A percentile compares a stretch with the other conserved stretches of the same genome.
Evolutionary conservation across 371 early-diverging fungal genomes (phyloP).

Genomic region (Mortierella sp.): DNA sequence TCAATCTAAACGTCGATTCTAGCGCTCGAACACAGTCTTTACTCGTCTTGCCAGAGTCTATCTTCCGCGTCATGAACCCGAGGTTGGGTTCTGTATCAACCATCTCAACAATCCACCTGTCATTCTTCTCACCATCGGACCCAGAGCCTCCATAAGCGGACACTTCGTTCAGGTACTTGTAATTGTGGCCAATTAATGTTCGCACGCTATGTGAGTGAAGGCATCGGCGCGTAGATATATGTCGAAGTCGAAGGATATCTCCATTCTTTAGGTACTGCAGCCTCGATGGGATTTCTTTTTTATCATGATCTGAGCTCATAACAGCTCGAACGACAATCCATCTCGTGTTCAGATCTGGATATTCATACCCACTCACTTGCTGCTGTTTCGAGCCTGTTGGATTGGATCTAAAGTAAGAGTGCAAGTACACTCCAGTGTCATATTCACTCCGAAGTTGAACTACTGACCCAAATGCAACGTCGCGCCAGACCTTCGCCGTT

Average conservation of each 20-base stretch:
- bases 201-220: conserved; percentile 28
- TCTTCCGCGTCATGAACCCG: background rate
- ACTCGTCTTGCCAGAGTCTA: background rate
- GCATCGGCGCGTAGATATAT: conserved; percentile 29
- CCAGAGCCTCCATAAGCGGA: conserved; percentile 9
- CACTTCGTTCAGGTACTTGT: conserved; percentile 16
- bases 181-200: background rate
- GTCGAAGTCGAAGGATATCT: conserved; percentile 23
- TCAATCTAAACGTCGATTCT: conserved; percentile 22
- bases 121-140: conserved; percentile 32
- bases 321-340: conserved; percentile 32
- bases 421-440: background rate
- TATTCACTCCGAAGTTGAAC: conserved; percentile 1
- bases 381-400: conserved; percentile 14
- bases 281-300: conserved; percentile 31
- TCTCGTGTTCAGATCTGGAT: conserved; percentile 36
- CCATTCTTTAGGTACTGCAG: conserved; percentile 23
- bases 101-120: conserved; percentile 35
- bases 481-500: background rate
- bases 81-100: conserved; percentile 2
- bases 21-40: conserved; percentile 13
- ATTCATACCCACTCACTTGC: conserved; percentile 21
- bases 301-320: background rate
- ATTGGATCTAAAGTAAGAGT: background rate
- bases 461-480: conserved; percentile 4